Evolutionary conservation across 176 grass and related monocot genomes (phyloP).

Genomic region (Musa itinerans): DNA sequence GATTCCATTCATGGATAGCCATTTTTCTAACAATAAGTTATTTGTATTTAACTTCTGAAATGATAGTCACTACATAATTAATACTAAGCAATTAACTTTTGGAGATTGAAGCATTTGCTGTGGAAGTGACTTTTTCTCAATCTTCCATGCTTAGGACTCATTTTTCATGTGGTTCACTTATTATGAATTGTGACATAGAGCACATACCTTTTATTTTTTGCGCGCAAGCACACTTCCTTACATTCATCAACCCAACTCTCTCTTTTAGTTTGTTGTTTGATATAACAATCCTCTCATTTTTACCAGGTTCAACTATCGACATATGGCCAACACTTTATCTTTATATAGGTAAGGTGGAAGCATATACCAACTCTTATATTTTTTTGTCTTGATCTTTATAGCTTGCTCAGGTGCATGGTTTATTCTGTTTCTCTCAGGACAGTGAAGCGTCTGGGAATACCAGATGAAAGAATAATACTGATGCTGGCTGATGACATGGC

Average conservation of each 20-base stretch:
- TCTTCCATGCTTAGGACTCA: too few relatives aligned
- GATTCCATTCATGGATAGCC: too few relatives aligned
- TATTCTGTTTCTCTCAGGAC: conserved; percentile 39
- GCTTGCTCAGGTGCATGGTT: not conserved
- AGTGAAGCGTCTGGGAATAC: conserved; percentile 93
- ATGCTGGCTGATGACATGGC: conserved; percentile 99
- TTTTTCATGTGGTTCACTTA: not conserved
- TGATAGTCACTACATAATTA: too few relatives aligned
- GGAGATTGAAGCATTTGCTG: too few relatives aligned
- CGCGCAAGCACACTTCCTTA: not conserved
- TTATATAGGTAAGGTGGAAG: conserved; percentile 57
- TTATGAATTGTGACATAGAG: not conserved
- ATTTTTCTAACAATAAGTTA: too few relatives aligned
- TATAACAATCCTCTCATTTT: conserved; percentile 7
- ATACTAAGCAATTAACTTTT: too few relatives aligned
- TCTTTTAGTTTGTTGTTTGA: not conserved
- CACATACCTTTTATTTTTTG: not conserved
- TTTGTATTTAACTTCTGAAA: too few relatives aligned
- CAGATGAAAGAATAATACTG: conserved; percentile 91
- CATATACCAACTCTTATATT: conserved; percentile 4
- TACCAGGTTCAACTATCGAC: conserved; percentile 92
- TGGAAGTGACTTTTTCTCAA: too few relatives aligned
- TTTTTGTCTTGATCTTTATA: conserved; percentile 11
- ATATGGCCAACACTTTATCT: conserved; percentile 94
- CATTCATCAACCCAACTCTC: not conserved